Evolutionary conservation across 2,329 filamentous ascomycete species (phyloP).

Genomic region (Cercospora beticola): DNA sequence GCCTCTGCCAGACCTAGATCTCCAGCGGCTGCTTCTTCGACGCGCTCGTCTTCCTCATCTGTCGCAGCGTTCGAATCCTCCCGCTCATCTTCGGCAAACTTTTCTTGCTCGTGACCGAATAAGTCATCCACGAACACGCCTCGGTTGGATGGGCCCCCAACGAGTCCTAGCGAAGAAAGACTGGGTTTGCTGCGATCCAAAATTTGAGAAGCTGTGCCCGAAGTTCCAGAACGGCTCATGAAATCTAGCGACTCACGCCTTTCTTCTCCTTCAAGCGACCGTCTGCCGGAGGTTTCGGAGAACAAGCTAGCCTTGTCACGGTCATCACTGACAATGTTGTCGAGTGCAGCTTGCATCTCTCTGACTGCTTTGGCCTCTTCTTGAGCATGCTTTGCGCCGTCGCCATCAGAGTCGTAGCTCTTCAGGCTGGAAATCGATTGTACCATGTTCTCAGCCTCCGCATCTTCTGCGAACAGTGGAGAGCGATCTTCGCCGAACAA

Average conservation of each 20-base stretch:
- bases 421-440: constrained; percentile 78
- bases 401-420: constrained; percentile 73
- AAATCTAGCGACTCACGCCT: constrained; percentile 23
- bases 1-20: constrained; percentile 92
- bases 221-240: constrained; percentile 14
- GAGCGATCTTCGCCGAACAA: constrained; percentile 73
- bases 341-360: constrained; percentile 88
- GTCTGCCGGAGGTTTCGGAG: constrained; percentile 54
- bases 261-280: constrained; percentile 49
- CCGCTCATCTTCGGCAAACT: constrained; percentile 80
- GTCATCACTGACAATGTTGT: constrained; percentile 84
- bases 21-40: constrained; percentile 91
- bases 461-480: constrained; percentile 74
- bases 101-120: constrained; percentile 85
- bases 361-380: constrained; percentile 81
- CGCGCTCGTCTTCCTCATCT: constrained; percentile 71
- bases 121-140: constrained; percentile 94
- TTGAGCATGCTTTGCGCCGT: constrained; percentile 51
- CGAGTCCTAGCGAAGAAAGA: constrained; percentile 84
- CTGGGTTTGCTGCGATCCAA: constrained; percentile 71
- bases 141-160: constrained; percentile 81
- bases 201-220: constrained; percentile 12
- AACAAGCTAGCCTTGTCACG: constrained; percentile 67
- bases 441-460: constrained; percentile 68
- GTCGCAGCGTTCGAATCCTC: constrained; percentile 65